Evolutionary conservation across 2,329 filamentous ascomycete genomes (phyloP).

Genomic region (Calonectria pseudoreteaudii): DNA sequence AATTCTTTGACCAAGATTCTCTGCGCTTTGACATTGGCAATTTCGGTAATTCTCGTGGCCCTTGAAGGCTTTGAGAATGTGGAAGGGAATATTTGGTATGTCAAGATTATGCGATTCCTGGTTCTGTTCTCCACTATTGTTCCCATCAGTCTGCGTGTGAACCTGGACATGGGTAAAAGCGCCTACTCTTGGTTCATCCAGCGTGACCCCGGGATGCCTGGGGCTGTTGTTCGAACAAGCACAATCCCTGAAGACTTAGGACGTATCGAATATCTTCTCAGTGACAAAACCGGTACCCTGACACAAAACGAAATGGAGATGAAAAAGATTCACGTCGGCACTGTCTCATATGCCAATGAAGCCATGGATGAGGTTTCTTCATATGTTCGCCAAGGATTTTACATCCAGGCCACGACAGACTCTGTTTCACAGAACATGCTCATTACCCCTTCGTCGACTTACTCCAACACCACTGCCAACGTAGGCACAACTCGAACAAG

Average conservation of each 20-base stretch:
- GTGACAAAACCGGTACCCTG: slow-evolving; percentile 97
- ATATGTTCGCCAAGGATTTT: slow-evolving; percentile 88
- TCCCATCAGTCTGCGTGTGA: slow-evolving; percentile 94
- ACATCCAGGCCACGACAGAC: slow-evolving; percentile 60
- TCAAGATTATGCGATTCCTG: slow-evolving; percentile 97
- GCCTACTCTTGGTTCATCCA: slow-evolving; percentile 98
- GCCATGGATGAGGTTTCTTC: slow-evolving; percentile 96
- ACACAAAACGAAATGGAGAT: slow-evolving; percentile 99
- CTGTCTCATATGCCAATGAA: slow-evolving; percentile 97
- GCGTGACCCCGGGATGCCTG: slow-evolving; percentile 87
- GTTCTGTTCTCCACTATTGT: slow-evolving; percentile 99
- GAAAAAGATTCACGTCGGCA: slow-evolving; percentile 98
- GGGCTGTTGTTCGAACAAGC: slow-evolving; percentile 93
- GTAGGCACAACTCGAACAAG: slow-evolving; percentile 82
- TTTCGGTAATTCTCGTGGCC: slow-evolving; percentile 90
- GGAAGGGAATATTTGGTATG: slow-evolving; percentile 83
- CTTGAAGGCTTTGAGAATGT: slow-evolving; percentile 82
- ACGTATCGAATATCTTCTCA: slow-evolving; percentile 94
- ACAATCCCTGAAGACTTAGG: slow-evolving; percentile 98
- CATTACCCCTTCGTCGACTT: slow-evolving; percentile 81
- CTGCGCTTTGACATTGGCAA: slow-evolving; percentile 85
- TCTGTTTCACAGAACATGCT: slow-evolving; percentile 62
- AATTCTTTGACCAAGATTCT: slow-evolving; percentile 97
- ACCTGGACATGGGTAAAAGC: slow-evolving; percentile 96
- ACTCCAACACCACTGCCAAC: slow-evolving; percentile 71